A percentile compares a stretch with the other conserved stretches of the same genome.
Conservation (phyloP, 148 eudicot species). For the Persicaria tinctoria region DNA sequence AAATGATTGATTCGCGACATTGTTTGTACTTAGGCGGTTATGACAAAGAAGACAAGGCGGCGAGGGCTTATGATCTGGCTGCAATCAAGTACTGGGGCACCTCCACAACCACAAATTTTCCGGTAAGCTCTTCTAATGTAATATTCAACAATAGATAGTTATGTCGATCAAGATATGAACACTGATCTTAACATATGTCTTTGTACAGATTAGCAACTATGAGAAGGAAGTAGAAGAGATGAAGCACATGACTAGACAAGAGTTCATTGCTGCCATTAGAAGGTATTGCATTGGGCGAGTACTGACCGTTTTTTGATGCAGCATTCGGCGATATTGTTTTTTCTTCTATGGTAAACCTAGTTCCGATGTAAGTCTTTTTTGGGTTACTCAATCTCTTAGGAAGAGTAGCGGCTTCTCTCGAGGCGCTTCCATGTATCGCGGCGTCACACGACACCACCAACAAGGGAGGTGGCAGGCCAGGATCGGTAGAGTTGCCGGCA, state of each 20-base stretch:
- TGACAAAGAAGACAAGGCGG: slow-evolving; percentile 98
- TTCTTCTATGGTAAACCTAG: too few species aligned
- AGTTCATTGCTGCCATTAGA: slow-evolving; percentile 89
- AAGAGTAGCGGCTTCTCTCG: slow-evolving; percentile 98
- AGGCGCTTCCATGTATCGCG: slow-evolving; percentile 97
- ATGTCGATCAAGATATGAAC: not conserved
- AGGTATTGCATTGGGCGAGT: slow-evolving; percentile 33
- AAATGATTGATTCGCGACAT: not conserved
- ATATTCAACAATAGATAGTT: not conserved
- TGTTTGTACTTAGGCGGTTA: slow-evolving; percentile 47
- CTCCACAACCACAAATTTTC: slow-evolving; percentile 94
- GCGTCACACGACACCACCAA: slow-evolving; percentile 97
- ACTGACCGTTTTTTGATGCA: too few species aligned
- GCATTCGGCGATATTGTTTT: too few species aligned
- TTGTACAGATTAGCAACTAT: slow-evolving; percentile 68
- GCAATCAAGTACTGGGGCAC: slow-evolving; percentile 99
- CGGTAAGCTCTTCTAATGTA: slow-evolving; percentile 27
- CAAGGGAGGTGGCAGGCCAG: slow-evolving; percentile 99
- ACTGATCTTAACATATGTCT: not conserved
- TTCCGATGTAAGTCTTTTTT: not conserved
- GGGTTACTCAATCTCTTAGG: slow-evolving; percentile 24
- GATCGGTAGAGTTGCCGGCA: slow-evolving; percentile 94
- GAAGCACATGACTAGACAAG: slow-evolving; percentile 98
- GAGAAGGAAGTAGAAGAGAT: slow-evolving; percentile 94
- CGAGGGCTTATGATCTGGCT: slow-evolving; percentile 92